These are phyloP conservation scores for Camelina laxa DNA, from an alignment of 345 rosid genomes.

Conservation along the genomic window DNA sequence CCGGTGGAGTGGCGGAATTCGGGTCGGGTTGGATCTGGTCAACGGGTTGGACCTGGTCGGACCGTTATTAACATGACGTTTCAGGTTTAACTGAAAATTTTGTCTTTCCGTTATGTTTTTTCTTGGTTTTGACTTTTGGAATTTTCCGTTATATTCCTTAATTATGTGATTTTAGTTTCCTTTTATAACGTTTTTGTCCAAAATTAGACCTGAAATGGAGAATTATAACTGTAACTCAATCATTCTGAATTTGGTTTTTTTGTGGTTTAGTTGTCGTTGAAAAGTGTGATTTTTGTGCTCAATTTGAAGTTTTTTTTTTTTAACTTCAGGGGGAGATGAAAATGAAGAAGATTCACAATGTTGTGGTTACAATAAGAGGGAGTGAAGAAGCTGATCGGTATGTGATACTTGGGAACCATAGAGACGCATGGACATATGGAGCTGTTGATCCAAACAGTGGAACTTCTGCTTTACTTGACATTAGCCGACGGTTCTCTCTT, in stretches of 20 bases:
- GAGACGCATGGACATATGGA: conserved; percentile 99
- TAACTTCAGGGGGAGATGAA: conserved; percentile 71
- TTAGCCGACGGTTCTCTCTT: conserved; percentile 70
- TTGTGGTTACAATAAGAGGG: conserved; percentile 75
- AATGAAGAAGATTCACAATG: conserved; percentile 63
- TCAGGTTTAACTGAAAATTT: conserved; percentile 53
- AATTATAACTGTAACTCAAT: not conserved
- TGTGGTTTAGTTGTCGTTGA: not conserved
- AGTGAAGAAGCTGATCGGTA: conserved; percentile 80
- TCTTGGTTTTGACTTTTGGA: conserved; percentile 8
- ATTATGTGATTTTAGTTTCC: conserved; percentile 6
- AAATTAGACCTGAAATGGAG: not conserved
- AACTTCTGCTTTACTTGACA: conserved; percentile 90
- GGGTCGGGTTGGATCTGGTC: conserved; percentile 46
- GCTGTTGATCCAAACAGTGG: conserved; percentile 99
- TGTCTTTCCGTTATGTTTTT: conserved; percentile 24
- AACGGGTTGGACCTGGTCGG: conserved; percentile 74
- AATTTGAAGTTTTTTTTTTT: not conserved
- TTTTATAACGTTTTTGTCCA: conserved; percentile 9
- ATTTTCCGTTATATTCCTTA: conserved; percentile 15
- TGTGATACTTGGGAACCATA: conserved; percentile 86
- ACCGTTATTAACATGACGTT: conserved; percentile 71
- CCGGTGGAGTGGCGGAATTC: conserved; percentile 68
- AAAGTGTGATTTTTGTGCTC: not conserved
- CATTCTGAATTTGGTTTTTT: not conserved